Evolutionary conservation across 257 asterid species (phyloP).

Genomic region (Gardenia jasminoides): DNA sequence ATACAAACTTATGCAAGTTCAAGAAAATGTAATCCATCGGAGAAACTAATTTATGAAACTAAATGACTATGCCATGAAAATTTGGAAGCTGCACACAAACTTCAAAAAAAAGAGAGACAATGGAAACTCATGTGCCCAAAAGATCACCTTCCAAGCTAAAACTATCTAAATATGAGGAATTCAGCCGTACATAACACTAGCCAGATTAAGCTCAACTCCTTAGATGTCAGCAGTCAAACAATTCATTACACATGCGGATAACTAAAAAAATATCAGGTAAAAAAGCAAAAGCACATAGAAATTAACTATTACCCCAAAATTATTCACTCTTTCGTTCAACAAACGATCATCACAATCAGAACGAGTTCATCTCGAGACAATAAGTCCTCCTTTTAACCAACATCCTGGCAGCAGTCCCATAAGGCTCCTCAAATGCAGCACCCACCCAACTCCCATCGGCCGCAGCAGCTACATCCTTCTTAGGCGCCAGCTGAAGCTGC

Average conservation of each 20-base stretch:
- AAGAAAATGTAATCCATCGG: too few species aligned
- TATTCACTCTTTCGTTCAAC: background rate
- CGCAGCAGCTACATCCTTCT: slow-evolving; percentile 47
- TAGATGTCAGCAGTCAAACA: background rate
- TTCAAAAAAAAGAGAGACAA: background rate
- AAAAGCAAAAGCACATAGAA: background rate
- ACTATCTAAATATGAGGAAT: too few species aligned
- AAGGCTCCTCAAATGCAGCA: slow-evolving; percentile 77
- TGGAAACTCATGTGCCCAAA: background rate
- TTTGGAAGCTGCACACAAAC: too few species aligned
- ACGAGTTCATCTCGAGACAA: slow-evolving; percentile 91
- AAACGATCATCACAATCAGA: slow-evolving; percentile 30
- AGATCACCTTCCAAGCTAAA: background rate
- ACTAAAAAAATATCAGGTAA: background rate
- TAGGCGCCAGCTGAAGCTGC: slow-evolving; percentile 68
- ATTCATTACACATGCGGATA: background rate
- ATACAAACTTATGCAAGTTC: background rate
- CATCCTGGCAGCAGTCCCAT: slow-evolving; percentile 73
- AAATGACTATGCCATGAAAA: too few species aligned
- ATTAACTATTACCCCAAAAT: slow-evolving; percentile 3
- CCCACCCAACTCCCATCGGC: slow-evolving; percentile 68
- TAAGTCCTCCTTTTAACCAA: slow-evolving; percentile 82
- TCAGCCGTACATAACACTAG: background rate
- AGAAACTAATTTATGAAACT: too few species aligned
- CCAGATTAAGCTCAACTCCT: background rate